Evolutionary conservation across 1,139 yeast species (phyloP).

Genomic region (Candida sojae): DNA sequence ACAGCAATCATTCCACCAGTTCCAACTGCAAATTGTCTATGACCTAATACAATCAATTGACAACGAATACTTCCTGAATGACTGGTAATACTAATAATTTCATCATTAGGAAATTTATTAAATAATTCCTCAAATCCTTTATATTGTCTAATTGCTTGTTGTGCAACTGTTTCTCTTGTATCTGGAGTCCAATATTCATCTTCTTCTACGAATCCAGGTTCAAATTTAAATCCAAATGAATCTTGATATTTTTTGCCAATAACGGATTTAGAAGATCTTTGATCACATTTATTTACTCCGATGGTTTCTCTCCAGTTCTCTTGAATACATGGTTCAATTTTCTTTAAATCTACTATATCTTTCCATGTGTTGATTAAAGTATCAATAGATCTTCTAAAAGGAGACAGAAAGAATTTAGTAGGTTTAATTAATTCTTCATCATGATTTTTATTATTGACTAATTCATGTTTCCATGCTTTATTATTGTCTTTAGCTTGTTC

Average conservation of each 20-base stretch:
- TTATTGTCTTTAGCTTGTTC: slow-evolving; percentile 39
- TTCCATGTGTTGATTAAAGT: slow-evolving; percentile 37
- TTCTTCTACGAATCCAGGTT: slow-evolving; percentile 41
- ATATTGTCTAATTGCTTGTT: slow-evolving; percentile 42
- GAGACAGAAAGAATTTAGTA: slow-evolving; percentile 34
- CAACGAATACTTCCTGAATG: slow-evolving; percentile 45
- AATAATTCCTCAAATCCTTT: slow-evolving; percentile 38
- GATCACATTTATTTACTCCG: slow-evolving; percentile 49
- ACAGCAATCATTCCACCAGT: slow-evolving; percentile 51
- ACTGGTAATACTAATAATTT: slow-evolving; percentile 32
- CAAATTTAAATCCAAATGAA: slow-evolving; percentile 32
- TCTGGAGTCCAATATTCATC: slow-evolving; percentile 40
- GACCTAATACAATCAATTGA: slow-evolving; percentile 42
- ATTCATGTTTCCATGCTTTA: slow-evolving; percentile 25
- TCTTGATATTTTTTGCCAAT: slow-evolving; percentile 32
- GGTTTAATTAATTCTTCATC: slow-evolving; percentile 26
- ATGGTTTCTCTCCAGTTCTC: slow-evolving; percentile 46
- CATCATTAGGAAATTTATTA: slow-evolving; percentile 20
- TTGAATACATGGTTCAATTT: slow-evolving; percentile 33
- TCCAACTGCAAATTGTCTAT: slow-evolving; percentile 42
- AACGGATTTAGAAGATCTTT: slow-evolving; percentile 33
- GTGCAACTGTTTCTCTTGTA: slow-evolving; percentile 41
- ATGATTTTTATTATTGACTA: slow-evolving; percentile 13
- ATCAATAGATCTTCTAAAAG: slow-evolving; percentile 40
- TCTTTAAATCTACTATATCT: slow-evolving; percentile 26